Evolutionary conservation across 2,329 filamentous ascomycete genomes (phyloP).

Genomic region (Coleophoma crateriformis): DNA sequence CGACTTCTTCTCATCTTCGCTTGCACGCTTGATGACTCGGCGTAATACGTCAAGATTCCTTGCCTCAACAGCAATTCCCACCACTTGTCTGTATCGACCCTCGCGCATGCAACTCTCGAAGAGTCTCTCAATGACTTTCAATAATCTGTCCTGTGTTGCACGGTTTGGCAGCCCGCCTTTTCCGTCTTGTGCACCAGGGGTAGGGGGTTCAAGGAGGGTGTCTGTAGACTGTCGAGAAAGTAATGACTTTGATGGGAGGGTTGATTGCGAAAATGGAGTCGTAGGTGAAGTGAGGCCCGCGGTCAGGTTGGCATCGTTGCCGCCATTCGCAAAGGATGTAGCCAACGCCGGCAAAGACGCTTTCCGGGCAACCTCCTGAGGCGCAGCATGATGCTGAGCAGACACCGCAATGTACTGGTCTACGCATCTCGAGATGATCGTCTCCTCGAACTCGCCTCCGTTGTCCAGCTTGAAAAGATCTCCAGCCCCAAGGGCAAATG

Average conservation of each 20-base stretch:
- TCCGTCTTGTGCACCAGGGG: constrained; percentile 31
- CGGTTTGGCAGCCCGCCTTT: constrained; percentile 50
- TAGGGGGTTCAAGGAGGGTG: constrained; percentile 48
- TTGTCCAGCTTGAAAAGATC: constrained; percentile 91
- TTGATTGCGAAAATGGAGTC: constrained; percentile 91
- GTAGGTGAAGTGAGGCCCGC: constrained; percentile 73
- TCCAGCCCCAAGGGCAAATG: constrained; percentile 89
- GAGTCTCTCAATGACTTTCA: constrained; percentile 78
- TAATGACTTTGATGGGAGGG: constrained; percentile 87
- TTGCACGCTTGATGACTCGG: constrained; percentile 82
- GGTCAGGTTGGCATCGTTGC: constrained; percentile 57
- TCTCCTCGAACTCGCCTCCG: constrained; percentile 95
- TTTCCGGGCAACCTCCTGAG: constrained; percentile 42
- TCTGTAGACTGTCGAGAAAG: constrained; percentile 75
- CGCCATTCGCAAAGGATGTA: constrained; percentile 68
- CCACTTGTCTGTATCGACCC: constrained; percentile 88
- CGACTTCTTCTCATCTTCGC: constrained; percentile 71
- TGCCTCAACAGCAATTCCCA: constrained; percentile 93
- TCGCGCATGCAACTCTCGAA: constrained; percentile 86
- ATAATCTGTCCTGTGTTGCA: constrained; percentile 72
- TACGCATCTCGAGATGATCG: constrained; percentile 96
- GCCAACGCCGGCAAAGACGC: constrained; percentile 50
- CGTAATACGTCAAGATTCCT: constrained; percentile 85
- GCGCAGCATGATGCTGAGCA: constrained; percentile 49
- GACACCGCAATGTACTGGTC: constrained; percentile 92